phyloP scores from a whole-genome alignment of 768 basidiomycete genomes.

The Scleroderma bovista region DNA sequence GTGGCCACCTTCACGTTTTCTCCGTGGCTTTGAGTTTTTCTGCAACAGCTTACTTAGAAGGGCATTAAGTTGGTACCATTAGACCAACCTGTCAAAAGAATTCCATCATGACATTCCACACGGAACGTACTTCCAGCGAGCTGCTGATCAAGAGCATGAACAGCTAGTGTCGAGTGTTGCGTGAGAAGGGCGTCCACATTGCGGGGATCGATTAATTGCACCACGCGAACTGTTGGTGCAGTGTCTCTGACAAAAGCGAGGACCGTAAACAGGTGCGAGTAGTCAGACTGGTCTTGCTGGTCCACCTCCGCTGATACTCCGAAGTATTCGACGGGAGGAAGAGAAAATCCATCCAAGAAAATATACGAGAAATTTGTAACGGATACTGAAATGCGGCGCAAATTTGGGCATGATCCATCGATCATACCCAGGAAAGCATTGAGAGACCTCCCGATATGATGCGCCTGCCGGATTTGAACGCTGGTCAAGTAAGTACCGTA shows the following conservation, averaged over 20 bases:
- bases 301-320: slow-evolving; percentile 5
- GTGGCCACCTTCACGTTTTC: not conserved
- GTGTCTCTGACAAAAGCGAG: slow-evolving; percentile 8
- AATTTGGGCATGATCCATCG: slow-evolving; percentile 9
- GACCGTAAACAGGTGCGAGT: slow-evolving; percentile 7
- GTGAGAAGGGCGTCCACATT: slow-evolving; percentile 15
- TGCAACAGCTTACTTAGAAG: not conserved
- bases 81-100: slow-evolving; percentile 15
- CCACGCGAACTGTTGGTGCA: slow-evolving; percentile 14
- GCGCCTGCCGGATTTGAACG: slow-evolving; percentile 7
- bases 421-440: slow-evolving; percentile 5
- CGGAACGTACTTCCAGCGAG: slow-evolving; percentile 7
- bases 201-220: slow-evolving; percentile 17
- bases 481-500: slow-evolving; percentile 14
- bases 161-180: slow-evolving; percentile 7
- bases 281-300: slow-evolving; percentile 3
- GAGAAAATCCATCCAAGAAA: not conserved
- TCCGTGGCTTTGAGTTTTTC: not conserved
- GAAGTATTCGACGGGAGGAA: slow-evolving; percentile 13
- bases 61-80: not conserved
- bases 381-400: slow-evolving; percentile 16
- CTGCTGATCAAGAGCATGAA: slow-evolving; percentile 7
- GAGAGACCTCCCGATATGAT: not conserved
- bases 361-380: slow-evolving; percentile 2
- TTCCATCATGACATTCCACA: slow-evolving; percentile 18